phyloP scores from a whole-genome alignment of 2,329 filamentous ascomycete species.

The Aspergillus phoenicis region DNA sequence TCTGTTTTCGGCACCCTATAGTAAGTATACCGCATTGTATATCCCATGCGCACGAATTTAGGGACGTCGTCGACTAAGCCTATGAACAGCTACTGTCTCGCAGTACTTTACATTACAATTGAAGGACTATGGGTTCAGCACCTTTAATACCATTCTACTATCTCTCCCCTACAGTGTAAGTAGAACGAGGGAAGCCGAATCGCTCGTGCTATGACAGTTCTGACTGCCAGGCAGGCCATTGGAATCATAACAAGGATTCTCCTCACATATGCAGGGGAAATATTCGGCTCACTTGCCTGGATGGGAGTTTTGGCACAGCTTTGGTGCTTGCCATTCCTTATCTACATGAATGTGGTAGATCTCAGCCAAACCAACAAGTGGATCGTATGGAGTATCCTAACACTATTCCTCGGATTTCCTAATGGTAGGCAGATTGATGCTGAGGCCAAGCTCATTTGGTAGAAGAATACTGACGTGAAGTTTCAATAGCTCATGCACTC shows the following conservation, averaged over 20 bases:
- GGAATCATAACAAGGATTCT: constrained; percentile 19
- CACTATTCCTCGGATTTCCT: constrained; percentile 55
- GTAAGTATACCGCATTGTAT: constrained; percentile 10
- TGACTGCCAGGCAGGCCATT: constrained; percentile 13
- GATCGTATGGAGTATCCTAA: constrained; percentile 55
- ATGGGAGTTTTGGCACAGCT: constrained; percentile 56
- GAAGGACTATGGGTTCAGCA: constrained; percentile 56
- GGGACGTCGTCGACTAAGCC: neutral
- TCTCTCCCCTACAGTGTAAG: constrained; percentile 54
- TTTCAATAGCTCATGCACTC: constrained; percentile 53
- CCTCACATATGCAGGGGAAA: constrained; percentile 36
- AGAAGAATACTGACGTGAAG: neutral
- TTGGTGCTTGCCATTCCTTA: constrained; percentile 57
- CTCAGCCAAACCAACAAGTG: constrained; percentile 50
- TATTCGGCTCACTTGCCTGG: constrained; percentile 53
- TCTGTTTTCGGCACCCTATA: constrained; percentile 37
- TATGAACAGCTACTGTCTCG: constrained; percentile 18
- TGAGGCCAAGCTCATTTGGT: neutral
- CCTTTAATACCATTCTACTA: constrained; percentile 61
- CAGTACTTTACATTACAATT: constrained; percentile 40
- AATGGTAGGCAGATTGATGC: constrained; percentile 38
- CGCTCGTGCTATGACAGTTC: constrained; percentile 21
- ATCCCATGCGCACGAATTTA: neutral
- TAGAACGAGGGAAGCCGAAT: constrained; percentile 19
- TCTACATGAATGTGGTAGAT: constrained; percentile 54